These are phyloP conservation scores for Trichoderma gamsii DNA, from an alignment of 495 filamentous ascomycete genomes.

Conservation along the genomic window DNA sequence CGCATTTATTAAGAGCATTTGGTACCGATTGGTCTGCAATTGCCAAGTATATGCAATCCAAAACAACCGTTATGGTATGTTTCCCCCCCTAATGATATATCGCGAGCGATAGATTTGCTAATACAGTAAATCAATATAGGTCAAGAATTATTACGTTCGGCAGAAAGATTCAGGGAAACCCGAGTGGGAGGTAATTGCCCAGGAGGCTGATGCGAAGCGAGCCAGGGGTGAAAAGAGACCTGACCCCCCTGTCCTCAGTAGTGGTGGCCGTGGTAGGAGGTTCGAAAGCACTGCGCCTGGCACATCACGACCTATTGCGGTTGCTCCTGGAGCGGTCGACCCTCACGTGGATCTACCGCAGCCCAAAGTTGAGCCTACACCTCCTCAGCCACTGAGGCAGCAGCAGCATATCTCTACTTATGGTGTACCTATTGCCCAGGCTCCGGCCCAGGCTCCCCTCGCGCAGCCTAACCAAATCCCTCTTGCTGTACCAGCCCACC, in stretches of 20 bases:
- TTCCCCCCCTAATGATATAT: slow-evolving; percentile 10
- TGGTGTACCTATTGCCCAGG: slow-evolving; percentile 13
- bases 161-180: slow-evolving; percentile 58
- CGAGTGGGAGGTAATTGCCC: slow-evolving; percentile 63
- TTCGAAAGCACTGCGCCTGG: slow-evolving; percentile 49
- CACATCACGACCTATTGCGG: slow-evolving; percentile 48
- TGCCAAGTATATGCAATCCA: slow-evolving; percentile 79
- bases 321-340: slow-evolving; percentile 54
- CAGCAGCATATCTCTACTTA: slow-evolving; percentile 16
- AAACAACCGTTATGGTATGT: slow-evolving; percentile 88
- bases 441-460: slow-evolving; percentile 25
- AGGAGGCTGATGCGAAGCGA: slow-evolving; percentile 64
- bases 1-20: slow-evolving; percentile 67
- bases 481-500: slow-evolving; percentile 21
- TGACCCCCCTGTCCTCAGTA: slow-evolving; percentile 57
- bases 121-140: slow-evolving; percentile 46
- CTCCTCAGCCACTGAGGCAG: background rate
- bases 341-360: slow-evolving; percentile 45
- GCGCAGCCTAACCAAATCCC: slow-evolving; percentile 23
- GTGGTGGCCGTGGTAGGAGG: slow-evolving; percentile 35
- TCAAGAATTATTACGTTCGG: slow-evolving; percentile 86
- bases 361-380: slow-evolving; percentile 38
- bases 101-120: slow-evolving; percentile 19
- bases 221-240: slow-evolving; percentile 65
- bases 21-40: slow-evolving; percentile 85